A percentile compares a stretch with the other conserved stretches of the same genome.
These are phyloP conservation scores for Aristolochia contorta DNA, from an alignment of 164 flowering plant species.

Conservation along the genomic window DNA sequence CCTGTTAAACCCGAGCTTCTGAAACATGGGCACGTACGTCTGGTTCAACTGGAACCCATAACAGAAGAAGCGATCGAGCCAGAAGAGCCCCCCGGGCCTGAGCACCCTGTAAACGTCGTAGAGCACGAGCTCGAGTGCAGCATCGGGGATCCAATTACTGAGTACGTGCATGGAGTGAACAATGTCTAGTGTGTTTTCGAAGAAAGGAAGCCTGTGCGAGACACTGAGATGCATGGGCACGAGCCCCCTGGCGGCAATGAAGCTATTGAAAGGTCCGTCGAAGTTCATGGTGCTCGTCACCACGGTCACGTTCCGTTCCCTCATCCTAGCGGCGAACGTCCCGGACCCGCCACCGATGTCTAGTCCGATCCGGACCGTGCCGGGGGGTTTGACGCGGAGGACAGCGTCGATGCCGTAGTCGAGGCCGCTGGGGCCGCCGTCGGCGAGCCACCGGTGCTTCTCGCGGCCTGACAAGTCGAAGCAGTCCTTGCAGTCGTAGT, in stretches of 20 bases:
- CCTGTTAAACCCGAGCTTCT: constrained; percentile 25
- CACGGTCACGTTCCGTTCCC: constrained; percentile 36
- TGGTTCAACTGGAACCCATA: constrained; percentile 20
- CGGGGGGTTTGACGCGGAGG: constrained; percentile 14
- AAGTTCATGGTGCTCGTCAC: constrained; percentile 30
- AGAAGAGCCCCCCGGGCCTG: constrained; percentile 46
- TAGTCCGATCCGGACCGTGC: constrained; percentile 29
- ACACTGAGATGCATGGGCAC: constrained; percentile 28
- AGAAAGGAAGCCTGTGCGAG: constrained; percentile 40
- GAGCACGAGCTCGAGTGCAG: constrained; percentile 28
- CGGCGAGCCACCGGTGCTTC: constrained; percentile 22
- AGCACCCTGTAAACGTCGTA: constrained; percentile 38
- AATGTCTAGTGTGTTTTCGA: constrained; percentile 35
- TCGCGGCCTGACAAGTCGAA: constrained; percentile 26
- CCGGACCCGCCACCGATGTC: constrained; percentile 38
- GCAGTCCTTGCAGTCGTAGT: constrained; percentile 29
- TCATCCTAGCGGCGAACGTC: constrained; percentile 46
- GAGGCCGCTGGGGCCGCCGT: constrained; percentile 17
- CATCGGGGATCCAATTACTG: constrained; percentile 32
- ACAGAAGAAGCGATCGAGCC: constrained; percentile 51
- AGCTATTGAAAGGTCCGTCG: constrained; percentile 32
- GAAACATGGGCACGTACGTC: constrained; percentile 23
- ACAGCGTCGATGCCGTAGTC: constrained; percentile 25
- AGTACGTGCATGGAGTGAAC: constrained; percentile 34
- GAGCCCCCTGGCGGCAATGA: constrained; percentile 38